Evolutionary conservation across 202 grass and related monocot species (phyloP).

Genomic region (Carex sylvatica): DNA sequence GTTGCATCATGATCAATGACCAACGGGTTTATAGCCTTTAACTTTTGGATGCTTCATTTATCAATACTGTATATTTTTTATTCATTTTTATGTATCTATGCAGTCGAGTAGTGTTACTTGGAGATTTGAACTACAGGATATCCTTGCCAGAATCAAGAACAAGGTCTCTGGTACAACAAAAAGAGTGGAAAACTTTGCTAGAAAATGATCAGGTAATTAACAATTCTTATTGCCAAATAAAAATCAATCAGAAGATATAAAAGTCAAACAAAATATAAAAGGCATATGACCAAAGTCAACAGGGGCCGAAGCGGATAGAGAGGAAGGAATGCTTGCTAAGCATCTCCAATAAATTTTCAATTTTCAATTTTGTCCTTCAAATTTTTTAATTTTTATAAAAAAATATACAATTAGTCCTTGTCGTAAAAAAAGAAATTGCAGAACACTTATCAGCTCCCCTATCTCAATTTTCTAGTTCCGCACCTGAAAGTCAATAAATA

Average conservation of each 20-base stretch:
- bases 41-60: background rate
- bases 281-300: too few relatives aligned
- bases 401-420: too few relatives aligned
- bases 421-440: too few relatives aligned
- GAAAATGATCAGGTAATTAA: conserved; percentile 72
- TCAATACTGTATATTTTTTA: background rate
- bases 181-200: conserved; percentile 64
- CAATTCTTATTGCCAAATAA: background rate
- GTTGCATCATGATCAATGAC: background rate
- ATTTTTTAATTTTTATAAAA: too few relatives aligned
- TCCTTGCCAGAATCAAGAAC: conserved; percentile 75
- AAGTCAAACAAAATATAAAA: too few relatives aligned
- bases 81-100: background rate
- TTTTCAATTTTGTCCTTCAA: too few relatives aligned
- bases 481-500: too few relatives aligned
- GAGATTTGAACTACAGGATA: conserved; percentile 91
- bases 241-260: background rate
- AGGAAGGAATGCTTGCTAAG: too few relatives aligned
- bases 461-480: too few relatives aligned
- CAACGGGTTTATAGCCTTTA: background rate
- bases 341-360: too few relatives aligned
- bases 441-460: too few relatives aligned
- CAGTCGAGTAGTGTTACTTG: conserved; percentile 78
- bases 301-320: too few relatives aligned
- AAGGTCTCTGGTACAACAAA: conserved; percentile 51